These are phyloP conservation scores for Acarospora socialis DNA, from an alignment of 2,329 filamentous ascomycete genomes.

Conservation along the genomic window DNA sequence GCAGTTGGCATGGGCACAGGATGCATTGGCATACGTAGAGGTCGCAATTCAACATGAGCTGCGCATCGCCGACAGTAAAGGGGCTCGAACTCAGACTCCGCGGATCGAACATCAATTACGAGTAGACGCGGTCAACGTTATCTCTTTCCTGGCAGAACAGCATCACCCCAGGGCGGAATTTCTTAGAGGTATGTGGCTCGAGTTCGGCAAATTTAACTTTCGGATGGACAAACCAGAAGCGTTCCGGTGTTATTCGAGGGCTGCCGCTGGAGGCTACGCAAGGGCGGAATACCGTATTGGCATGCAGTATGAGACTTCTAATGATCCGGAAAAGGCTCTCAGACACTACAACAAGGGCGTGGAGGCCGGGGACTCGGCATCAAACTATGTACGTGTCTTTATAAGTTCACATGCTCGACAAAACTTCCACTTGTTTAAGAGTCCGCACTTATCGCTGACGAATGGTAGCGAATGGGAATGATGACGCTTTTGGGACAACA, in stretches of 20 bases:
- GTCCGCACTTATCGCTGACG: conserved; percentile 12
- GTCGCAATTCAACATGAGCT: conserved; percentile 63
- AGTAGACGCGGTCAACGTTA: conserved; percentile 80
- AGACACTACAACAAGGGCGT: conserved; percentile 80
- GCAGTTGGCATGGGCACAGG: conserved; percentile 93
- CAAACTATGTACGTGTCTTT: conserved; percentile 42
- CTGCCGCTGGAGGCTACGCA: conserved; percentile 74
- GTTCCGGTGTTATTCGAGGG: conserved; percentile 69
- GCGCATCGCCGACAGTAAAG: conserved; percentile 45
- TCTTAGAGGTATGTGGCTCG: conserved; percentile 89
- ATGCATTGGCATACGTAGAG: conserved; percentile 79
- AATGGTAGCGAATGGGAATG: conserved; percentile 71
- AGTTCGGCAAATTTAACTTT: conserved; percentile 91
- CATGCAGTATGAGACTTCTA: conserved; percentile 94
- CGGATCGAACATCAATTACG: conserved; percentile 78
- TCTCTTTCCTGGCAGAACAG: conserved; percentile 78
- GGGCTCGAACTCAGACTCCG: conserved; percentile 60
- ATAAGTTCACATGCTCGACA: background rate
- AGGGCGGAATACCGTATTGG: conserved; percentile 93
- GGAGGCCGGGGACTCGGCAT: conserved; percentile 70
- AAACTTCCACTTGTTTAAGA: conserved; percentile 6
- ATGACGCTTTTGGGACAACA: conserved; percentile 93
- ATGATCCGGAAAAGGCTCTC: conserved; percentile 80
- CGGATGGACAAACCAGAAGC: conserved; percentile 90
- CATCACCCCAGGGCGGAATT: conserved; percentile 89